These are phyloP conservation scores for Glycine soja DNA, from an alignment of 306 rosid genomes.

Conservation along the genomic window DNA sequence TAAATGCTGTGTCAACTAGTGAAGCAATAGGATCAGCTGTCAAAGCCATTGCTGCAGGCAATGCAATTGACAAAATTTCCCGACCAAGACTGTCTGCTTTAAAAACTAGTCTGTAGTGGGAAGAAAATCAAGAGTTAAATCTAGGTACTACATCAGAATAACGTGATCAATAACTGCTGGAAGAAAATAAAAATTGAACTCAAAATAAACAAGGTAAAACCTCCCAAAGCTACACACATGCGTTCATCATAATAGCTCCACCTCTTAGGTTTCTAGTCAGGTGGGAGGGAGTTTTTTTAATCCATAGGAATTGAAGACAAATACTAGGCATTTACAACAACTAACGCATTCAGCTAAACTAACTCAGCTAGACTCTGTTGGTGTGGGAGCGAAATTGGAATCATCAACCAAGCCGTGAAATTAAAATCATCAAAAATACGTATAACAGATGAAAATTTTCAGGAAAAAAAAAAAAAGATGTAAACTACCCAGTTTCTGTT, in stretches of 20 bases:
- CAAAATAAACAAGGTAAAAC: neutral
- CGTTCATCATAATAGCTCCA: slow-evolving; percentile 5
- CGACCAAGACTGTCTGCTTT: slow-evolving; percentile 71
- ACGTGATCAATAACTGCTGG: neutral
- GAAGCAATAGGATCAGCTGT: slow-evolving; percentile 98
- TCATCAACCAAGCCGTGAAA: neutral
- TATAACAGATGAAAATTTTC: slow-evolving; percentile 29
- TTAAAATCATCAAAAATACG: slow-evolving; percentile 1
- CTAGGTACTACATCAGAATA: neutral
- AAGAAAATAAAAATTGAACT: neutral
- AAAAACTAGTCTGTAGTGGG: slow-evolving; percentile 47
- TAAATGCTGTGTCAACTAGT: slow-evolving; percentile 90
- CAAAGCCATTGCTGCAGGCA: slow-evolving; percentile 92
- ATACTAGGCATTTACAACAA: too few relatives aligned
- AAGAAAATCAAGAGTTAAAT: slow-evolving; percentile 39
- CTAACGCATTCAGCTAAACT: too few relatives aligned
- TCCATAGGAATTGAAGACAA: too few relatives aligned
- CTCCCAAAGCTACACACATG: neutral
- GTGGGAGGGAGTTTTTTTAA: neutral
- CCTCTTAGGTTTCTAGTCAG: neutral
- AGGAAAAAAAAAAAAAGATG: neutral
- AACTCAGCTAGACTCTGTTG: too few relatives aligned
- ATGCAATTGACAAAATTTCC: slow-evolving; percentile 82
- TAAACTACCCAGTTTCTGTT: neutral
- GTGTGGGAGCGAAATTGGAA: neutral